Conservation (phyloP, 83 land plant genomes). For the Isoetes engelmannii region DNA sequence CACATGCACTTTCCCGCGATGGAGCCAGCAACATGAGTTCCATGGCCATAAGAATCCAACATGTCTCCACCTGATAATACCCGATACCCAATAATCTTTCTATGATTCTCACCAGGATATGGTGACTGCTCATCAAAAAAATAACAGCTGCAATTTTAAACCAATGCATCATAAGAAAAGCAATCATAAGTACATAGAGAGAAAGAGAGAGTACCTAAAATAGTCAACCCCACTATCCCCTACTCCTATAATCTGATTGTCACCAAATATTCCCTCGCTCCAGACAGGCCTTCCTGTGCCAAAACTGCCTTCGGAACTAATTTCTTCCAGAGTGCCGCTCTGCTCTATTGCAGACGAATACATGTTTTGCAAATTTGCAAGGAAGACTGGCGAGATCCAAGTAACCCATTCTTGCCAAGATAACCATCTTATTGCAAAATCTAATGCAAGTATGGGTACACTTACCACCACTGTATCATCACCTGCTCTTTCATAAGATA, state of each 20-base stretch:
- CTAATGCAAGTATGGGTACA: neutral
- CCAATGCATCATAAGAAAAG: neutral
- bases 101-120: neutral
- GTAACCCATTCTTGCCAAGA: conserved; percentile 8
- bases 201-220: neutral
- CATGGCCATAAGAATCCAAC: neutral
- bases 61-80: conserved; percentile 5
- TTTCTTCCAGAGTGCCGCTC: neutral
- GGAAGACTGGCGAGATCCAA: conserved; percentile 5
- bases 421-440: neutral
- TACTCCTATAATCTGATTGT: neutral
- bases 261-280: conserved; percentile 1
- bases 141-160: neutral
- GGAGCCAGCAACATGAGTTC: conserved; percentile 9
- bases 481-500: neutral
- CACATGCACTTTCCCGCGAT: neutral
- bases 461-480: neutral
- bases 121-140: conserved; percentile 1
- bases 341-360: conserved; percentile 1
- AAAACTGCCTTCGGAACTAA: neutral
- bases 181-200: too few relatives aligned
- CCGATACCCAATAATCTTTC: neutral
- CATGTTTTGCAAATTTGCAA: neutral
- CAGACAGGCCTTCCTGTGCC: neutral
- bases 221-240: conserved; percentile 10